Percentiles rank a stretch among this genome's conserved stretches.
Conservation (phyloP, 768 basidiomycete genomes). For the Strobilomyces echinocephalus region DNA sequence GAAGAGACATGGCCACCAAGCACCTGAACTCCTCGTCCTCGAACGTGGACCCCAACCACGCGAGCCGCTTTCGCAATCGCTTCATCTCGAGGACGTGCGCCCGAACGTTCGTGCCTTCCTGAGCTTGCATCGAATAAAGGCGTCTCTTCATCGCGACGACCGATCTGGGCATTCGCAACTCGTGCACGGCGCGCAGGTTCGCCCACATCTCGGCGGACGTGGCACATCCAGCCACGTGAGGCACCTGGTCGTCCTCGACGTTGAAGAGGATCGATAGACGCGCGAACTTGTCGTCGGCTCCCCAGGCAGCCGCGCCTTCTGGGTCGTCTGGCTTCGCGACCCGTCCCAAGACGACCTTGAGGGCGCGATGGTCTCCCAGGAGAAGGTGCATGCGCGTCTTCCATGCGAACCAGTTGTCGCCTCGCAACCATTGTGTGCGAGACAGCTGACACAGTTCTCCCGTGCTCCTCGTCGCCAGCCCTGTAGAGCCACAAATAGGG, state of each 20-base stretch:
- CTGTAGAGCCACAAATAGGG: no score
- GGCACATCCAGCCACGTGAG: not conserved
- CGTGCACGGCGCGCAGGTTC: not conserved
- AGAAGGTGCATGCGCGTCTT: not conserved
- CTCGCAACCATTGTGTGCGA: not conserved
- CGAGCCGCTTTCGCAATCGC: not conserved
- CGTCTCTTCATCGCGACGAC: not conserved
- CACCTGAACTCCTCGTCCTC: not conserved
- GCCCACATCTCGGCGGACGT: not conserved
- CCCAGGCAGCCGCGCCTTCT: not conserved
- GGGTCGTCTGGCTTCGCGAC: not conserved
- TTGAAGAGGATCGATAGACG: not conserved
- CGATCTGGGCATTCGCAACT: not conserved
- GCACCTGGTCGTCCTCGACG: not conserved
- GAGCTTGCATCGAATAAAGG: not conserved
- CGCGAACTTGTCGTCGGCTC: not conserved
- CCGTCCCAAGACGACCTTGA: not conserved
- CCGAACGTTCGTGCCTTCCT: not conserved
- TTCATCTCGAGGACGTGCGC: not conserved
- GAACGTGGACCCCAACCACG: not conserved
- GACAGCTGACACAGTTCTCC: no score
- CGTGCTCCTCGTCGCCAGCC: no score
- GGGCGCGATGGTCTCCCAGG: not conserved
- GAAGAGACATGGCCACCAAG: not conserved
- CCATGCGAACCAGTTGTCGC: not conserved